A percentile compares a stretch with the other conserved stretches of the same genome.
phyloP scores from a whole-genome alignment of 495 filamentous ascomycete genomes.

The Xylaria grammica region DNA sequence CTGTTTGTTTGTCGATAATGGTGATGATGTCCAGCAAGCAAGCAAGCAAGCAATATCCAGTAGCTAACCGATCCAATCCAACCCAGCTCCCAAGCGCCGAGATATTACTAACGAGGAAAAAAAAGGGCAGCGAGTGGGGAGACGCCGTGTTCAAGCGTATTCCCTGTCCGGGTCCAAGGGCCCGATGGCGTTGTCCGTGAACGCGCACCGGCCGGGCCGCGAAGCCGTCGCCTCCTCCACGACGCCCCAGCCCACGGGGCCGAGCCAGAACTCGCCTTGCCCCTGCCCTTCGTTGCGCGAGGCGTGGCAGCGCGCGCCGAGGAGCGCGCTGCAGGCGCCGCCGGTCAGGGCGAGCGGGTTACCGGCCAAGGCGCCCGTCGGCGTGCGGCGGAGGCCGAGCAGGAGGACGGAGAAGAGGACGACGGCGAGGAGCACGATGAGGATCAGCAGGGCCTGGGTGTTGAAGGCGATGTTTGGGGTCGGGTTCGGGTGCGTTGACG shows the following conservation, averaged over 20 bases:
- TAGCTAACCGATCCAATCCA: background rate
- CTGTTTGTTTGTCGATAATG: background rate
- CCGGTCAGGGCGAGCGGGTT: constrained; percentile 49
- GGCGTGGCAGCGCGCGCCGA: constrained; percentile 48
- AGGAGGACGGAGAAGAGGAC: constrained; percentile 36
- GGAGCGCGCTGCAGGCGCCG: constrained; percentile 48
- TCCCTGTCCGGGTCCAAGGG: constrained; percentile 40
- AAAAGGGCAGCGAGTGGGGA: background rate
- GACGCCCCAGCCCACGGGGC: constrained; percentile 46
- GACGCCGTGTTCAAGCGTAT: constrained; percentile 38
- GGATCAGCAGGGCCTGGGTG: constrained; percentile 39
- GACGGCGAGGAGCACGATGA: constrained; percentile 40
- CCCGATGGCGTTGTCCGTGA: constrained; percentile 34
- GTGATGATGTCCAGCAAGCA: constrained; percentile 6
- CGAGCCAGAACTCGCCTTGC: constrained; percentile 34
- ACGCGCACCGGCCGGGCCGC: constrained; percentile 44
- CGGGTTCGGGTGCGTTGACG: background rate
- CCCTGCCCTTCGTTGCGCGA: constrained; percentile 17
- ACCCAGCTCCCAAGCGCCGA: constrained; percentile 7
- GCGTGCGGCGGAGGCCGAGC: constrained; percentile 40
- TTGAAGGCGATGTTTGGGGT: constrained; percentile 38
- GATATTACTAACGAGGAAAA: background rate
- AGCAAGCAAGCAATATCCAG: background rate
- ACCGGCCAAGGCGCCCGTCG: constrained; percentile 37
- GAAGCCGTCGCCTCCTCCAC: constrained; percentile 40